Percentiles rank a stretch among this genome's conserved stretches.
These are phyloP conservation scores for Cytospora piceae DNA, from an alignment of 2,329 filamentous ascomycete species.

Conservation along the genomic window DNA sequence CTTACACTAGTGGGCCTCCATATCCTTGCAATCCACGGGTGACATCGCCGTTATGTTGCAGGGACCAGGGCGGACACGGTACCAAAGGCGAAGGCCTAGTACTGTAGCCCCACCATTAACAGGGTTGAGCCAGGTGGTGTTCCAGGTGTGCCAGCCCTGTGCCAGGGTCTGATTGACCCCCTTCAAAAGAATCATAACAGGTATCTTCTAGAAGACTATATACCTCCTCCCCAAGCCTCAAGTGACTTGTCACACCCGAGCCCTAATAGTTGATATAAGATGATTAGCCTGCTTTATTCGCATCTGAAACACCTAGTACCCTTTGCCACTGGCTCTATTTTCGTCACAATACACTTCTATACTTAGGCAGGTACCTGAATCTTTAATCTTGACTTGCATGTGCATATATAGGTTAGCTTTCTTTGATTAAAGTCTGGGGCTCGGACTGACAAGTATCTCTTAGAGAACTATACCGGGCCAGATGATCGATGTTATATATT, in stretches of 20 bases:
- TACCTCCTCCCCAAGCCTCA: not conserved
- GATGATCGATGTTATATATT: too few species aligned
- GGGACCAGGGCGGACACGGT: not conserved
- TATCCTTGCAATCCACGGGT: slow-evolving; percentile 9
- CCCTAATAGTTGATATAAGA: not conserved
- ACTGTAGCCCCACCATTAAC: not conserved
- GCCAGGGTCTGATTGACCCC: not conserved
- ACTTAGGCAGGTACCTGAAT: not conserved
- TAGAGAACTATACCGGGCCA: too few species aligned
- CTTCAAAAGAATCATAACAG: not conserved
- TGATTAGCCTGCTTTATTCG: not conserved
- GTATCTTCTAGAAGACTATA: not conserved
- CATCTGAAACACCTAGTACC: not conserved
- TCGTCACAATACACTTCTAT: not conserved
- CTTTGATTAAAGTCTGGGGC: not conserved
- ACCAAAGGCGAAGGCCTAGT: not conserved
- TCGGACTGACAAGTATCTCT: not conserved
- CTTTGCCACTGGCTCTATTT: not conserved
- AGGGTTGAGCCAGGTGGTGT: not conserved
- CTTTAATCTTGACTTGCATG: not conserved
- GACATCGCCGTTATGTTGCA: slow-evolving; percentile 15
- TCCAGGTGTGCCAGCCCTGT: not conserved
- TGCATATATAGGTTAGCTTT: not conserved
- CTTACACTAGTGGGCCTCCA: slow-evolving; percentile 3
- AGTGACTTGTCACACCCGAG: not conserved